A percentile compares a stretch with the other conserved stretches of the same genome.
Evolutionary conservation across 2,329 filamentous ascomycete species (phyloP).

Genomic region (Daldinia sp.): DNA sequence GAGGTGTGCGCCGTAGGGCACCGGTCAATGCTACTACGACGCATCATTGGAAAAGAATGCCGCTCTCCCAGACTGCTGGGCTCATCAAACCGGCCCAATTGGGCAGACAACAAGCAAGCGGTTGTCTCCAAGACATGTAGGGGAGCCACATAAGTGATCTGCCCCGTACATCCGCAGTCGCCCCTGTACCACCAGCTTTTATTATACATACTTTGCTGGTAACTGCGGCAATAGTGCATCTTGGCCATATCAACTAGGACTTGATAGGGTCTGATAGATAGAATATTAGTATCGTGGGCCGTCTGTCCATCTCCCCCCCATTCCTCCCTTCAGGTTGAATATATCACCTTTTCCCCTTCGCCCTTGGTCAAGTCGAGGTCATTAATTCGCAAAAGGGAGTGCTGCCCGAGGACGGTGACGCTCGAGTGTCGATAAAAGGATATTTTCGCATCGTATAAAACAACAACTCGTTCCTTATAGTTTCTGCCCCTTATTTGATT

Average conservation of each 20-base stretch:
- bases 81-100: slow-evolving; percentile 32
- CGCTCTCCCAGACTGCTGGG: slow-evolving; percentile 32
- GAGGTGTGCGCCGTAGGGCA: slow-evolving; percentile 7
- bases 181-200: slow-evolving; percentile 44
- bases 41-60: slow-evolving; percentile 19
- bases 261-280: slow-evolving; percentile 18
- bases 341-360: slow-evolving; percentile 27
- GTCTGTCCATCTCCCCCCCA: slow-evolving; percentile 27
- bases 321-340: slow-evolving; percentile 38
- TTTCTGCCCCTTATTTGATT: slow-evolving; percentile 16
- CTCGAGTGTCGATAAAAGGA: slow-evolving; percentile 33
- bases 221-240: slow-evolving; percentile 37
- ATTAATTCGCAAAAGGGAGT: slow-evolving; percentile 38
- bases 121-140: slow-evolving; percentile 41
- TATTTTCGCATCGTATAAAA: slow-evolving; percentile 40
- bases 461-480: slow-evolving; percentile 31
- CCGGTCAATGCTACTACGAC: slow-evolving; percentile 5
- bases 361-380: slow-evolving; percentile 25
- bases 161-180: slow-evolving; percentile 41
- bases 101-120: slow-evolving; percentile 29
- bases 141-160: slow-evolving; percentile 46
- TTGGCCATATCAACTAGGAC: slow-evolving; percentile 36
- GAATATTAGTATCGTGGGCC: slow-evolving; percentile 36
- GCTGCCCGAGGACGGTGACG: slow-evolving; percentile 29
- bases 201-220: slow-evolving; percentile 39